phyloP scores from a whole-genome alignment of 495 filamentous ascomycete species.

The Penicillium pulvis region DNA sequence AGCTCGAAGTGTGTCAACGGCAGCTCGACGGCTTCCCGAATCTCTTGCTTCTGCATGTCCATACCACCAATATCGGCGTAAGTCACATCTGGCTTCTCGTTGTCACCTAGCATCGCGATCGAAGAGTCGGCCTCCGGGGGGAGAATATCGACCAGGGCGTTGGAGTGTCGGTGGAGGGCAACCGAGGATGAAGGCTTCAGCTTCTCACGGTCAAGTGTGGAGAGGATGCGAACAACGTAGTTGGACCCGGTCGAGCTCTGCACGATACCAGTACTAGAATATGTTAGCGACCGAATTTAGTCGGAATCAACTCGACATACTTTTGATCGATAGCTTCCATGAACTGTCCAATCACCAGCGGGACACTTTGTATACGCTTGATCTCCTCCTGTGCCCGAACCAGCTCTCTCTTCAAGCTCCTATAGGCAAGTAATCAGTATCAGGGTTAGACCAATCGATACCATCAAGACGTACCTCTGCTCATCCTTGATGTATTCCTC shows the following conservation, averaged over 20 bases:
- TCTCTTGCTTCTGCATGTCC: slow-evolving; percentile 99
- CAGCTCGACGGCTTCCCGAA: slow-evolving; percentile 94
- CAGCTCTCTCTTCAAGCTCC: slow-evolving; percentile 94
- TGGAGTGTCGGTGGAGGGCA: slow-evolving; percentile 95
- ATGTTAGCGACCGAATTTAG: slow-evolving; percentile 26
- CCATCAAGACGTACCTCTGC: slow-evolving; percentile 65
- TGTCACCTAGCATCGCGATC: slow-evolving; percentile 94
- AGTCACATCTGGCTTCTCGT: slow-evolving; percentile 98
- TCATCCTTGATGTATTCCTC: slow-evolving; percentile 99
- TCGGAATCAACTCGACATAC: slow-evolving; percentile 48
- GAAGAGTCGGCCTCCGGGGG: slow-evolving; percentile 97
- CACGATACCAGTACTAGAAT: slow-evolving; percentile 86
- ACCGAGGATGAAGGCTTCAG: slow-evolving; percentile 98
- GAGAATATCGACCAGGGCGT: slow-evolving; percentile 96
- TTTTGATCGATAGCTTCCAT: slow-evolving; percentile 99
- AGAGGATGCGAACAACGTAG: slow-evolving; percentile 97
- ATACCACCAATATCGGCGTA: slow-evolving; percentile 97
- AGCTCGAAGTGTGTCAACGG: slow-evolving; percentile 96
- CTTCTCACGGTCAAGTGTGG: slow-evolving; percentile 95
- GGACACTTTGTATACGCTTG: slow-evolving; percentile 98
- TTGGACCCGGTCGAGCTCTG: slow-evolving; percentile 98
- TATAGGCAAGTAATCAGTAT: slow-evolving; percentile 36
- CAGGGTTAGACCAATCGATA: background rate
- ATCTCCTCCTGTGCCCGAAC: slow-evolving; percentile 99
- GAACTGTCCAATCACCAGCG: slow-evolving; percentile 97